These are phyloP conservation scores for Naegleria fowleri DNA, from an alignment of 208 protist genomes.

Conservation along the genomic window DNA sequence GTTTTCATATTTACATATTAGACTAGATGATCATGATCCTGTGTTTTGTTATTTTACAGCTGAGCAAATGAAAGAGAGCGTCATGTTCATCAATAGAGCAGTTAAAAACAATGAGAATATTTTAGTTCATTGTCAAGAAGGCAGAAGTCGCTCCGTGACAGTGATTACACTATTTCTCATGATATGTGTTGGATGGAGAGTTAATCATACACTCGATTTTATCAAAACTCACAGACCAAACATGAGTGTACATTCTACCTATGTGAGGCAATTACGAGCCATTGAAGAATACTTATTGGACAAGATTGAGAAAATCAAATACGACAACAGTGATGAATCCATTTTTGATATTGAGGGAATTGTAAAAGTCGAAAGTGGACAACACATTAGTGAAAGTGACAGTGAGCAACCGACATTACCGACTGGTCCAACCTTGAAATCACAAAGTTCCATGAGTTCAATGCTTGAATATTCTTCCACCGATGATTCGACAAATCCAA, in stretches of 20 bases:
- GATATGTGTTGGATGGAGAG: not conserved
- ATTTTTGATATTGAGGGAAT: not conserved
- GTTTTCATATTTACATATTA: not conserved
- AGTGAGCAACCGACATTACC: not conserved
- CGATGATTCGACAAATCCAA: not conserved
- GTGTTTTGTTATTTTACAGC: not conserved
- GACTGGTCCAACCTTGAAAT: not conserved
- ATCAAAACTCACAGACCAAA: not conserved
- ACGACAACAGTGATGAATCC: not conserved
- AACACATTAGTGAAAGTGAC: not conserved
- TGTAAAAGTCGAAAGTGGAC: not conserved
- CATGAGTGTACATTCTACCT: not conserved
- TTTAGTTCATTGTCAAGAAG: not conserved
- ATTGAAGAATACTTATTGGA: not conserved
- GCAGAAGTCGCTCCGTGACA: not conserved
- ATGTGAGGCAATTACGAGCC: not conserved
- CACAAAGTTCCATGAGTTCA: not conserved
- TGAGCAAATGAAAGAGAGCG: not conserved
- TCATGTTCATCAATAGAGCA: not conserved
- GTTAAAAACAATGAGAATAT: not conserved
- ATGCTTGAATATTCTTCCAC: not conserved
- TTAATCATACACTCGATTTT: not conserved
- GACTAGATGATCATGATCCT: not conserved
- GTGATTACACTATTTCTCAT: not conserved
- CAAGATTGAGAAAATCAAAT: not conserved